Percentiles rank a stretch among this genome's conserved stretches.
Conservation (phyloP, 768 basidiomycete genomes). For the Boletus pseudo-olivaceus region DNA sequence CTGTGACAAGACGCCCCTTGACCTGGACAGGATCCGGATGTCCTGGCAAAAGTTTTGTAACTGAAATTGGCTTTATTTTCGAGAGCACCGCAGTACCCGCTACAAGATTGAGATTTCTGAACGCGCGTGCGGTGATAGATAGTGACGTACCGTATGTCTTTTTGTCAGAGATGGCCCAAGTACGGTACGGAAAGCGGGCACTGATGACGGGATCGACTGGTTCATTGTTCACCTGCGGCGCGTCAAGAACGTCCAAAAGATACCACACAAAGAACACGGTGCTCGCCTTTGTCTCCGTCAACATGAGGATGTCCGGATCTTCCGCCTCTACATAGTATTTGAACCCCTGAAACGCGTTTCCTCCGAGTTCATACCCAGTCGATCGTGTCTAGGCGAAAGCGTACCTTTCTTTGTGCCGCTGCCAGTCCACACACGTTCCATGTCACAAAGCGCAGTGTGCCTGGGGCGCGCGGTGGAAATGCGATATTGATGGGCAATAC, state of each 20-base stretch:
- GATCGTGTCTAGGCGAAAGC: neutral
- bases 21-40: slow-evolving; percentile 62
- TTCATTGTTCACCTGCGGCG: slow-evolving; percentile 60
- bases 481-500: slow-evolving; percentile 58
- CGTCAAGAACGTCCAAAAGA: slow-evolving; percentile 10
- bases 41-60: slow-evolving; percentile 66
- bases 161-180: slow-evolving; percentile 75
- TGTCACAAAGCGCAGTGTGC: slow-evolving; percentile 53
- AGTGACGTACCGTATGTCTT: slow-evolving; percentile 67
- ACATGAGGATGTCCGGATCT: slow-evolving; percentile 76
- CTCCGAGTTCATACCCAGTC: too few relatives aligned
- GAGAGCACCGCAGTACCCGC: slow-evolving; percentile 82
- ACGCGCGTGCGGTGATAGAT: neutral
- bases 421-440: slow-evolving; percentile 84
- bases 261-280: too few relatives aligned
- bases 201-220: slow-evolving; percentile 59
- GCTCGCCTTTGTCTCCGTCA: slow-evolving; percentile 81
- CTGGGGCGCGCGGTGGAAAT: slow-evolving; percentile 48
- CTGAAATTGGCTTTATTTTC: slow-evolving; percentile 66
- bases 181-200: slow-evolving; percentile 61
- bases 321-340: slow-evolving; percentile 80
- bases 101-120: slow-evolving; percentile 28
- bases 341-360: slow-evolving; percentile 56
- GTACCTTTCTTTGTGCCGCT: slow-evolving; percentile 74
- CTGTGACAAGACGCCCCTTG: slow-evolving; percentile 75